Conservation (phyloP, 2,329 filamentous ascomycete species). For the Bretziella fagacearum region DNA sequence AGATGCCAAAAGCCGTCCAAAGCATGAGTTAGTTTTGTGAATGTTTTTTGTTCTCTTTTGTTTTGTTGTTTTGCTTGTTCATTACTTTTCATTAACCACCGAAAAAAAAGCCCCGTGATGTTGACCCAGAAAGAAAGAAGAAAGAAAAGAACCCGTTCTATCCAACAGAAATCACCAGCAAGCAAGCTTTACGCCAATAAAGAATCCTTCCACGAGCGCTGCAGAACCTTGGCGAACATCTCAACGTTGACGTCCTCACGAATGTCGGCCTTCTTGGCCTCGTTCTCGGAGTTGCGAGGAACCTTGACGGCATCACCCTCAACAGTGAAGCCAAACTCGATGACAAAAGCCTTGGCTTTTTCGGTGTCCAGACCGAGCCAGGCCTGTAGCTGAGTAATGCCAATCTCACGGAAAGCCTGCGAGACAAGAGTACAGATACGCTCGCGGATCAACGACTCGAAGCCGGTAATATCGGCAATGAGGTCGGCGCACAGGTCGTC, state of each 20-base stretch:
- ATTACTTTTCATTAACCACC: constrained; percentile 10
- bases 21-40: constrained; percentile 1
- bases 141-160: constrained; percentile 4
- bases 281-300: constrained; percentile 89
- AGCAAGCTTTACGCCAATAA: constrained; percentile 10
- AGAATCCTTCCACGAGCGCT: constrained; percentile 66
- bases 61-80: constrained; percentile 10
- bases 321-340: constrained; percentile 72
- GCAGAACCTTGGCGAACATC: constrained; percentile 64
- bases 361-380: constrained; percentile 60
- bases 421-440: constrained; percentile 78
- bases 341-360: constrained; percentile 58
- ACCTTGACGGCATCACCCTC: constrained; percentile 54
- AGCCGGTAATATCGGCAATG: constrained; percentile 82
- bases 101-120: constrained; percentile 4
- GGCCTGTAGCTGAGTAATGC: constrained; percentile 48
- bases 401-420: constrained; percentile 60
- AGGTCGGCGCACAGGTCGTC: constrained; percentile 94
- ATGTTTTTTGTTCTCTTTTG: constrained; percentile 10
- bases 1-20: too few species aligned
- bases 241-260: constrained; percentile 88
- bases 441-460: constrained; percentile 84
- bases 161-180: not conserved
- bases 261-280: constrained; percentile 89
- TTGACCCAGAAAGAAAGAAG: constrained; percentile 11